Evolutionary conservation across 2,329 filamentous ascomycete genomes (phyloP), one percentile per base, ranked within the genome.

Genomic region (Beauveria medogensis): DNA sequence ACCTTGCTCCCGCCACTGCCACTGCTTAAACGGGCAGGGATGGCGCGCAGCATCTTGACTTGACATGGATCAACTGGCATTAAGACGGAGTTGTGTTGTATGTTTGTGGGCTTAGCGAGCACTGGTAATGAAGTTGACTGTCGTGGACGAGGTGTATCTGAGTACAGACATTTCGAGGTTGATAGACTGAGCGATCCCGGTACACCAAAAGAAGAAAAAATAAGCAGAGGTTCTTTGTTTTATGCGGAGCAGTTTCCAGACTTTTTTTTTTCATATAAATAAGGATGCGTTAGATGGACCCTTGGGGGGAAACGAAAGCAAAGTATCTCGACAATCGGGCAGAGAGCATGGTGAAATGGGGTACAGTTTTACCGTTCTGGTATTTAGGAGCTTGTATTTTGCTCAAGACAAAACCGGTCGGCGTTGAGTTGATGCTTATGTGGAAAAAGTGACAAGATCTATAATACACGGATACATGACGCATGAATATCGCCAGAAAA

Each of bases 1-100:
- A 72, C 51, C 73, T 70, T 37, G 65, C 69, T 28, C 69, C 71
- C 63, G 68, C 74, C 41, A 72, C 56, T 34, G 64, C 64, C 55
- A 63, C 51, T 54, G 59, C 56, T 8, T 58, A 58, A 58, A 18
- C 12, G 46, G 2, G 41, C 41, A 34, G 14, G 9, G 9, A 30
- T 37, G 10, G 18, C 18, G 24, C 24, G 26, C 10, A 43, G 22
- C 10, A 60, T 22, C 28, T 52, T 47, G 50, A 12, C 41, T 28
- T 44, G 26, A 4, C 16, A 48, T 41, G 12, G 48, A 52, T 22
- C 14, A 26, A 46, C 18, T 46, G 46, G 59, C 59, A 61, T 61
- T 56, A 47, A 24, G 53, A 44, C 28, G 59, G 59, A 56, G 59
- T 61, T 61, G 59, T 51, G 59, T 55, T 46, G 59, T 57, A 9